Evolutionary conservation across 2,329 filamentous ascomycete genomes (phyloP), one percentile per base, ranked within the genome.

Genomic region (Botrytis fabae): DNA sequence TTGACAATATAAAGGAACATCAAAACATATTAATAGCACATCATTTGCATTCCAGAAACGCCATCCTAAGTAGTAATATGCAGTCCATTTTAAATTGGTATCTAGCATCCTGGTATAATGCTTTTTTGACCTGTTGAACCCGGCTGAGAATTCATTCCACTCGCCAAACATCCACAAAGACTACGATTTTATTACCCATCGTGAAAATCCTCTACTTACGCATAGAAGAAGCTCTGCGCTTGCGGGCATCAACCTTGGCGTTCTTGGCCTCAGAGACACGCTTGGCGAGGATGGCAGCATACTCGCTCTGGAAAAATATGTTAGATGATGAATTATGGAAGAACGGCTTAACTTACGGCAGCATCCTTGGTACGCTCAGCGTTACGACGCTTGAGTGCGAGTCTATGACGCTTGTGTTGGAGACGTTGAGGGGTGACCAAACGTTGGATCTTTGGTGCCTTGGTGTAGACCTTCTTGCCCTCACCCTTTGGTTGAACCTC

Each of bases 381-480:
- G 84, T 94, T 93, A 86, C 96, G 95, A 86, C 95, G 94, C 94
- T 99, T 99, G 88, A 99, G 92, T 83, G 96, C 95, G 83, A 97
- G 88, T 82, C 95, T 91, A 90, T 98, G 96, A 83, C 96, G 94
- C 93, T 98, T 99, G 93, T 97, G 96, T 91, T 99, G 96, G 84
- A 99, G 94, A 86, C 96, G 96, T 89, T 98, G 96, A 85, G 96
- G 96, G 83, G 96, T 99, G 82, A 99, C 94, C 82, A 99, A 94
- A 85, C 96, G 94, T 92, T 99, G 96, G 88, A 99, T 99, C 91
- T 95, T 97, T 86, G 96, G 96, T 82, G 96, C 96, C 93, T 99
- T 99, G 92, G 95, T 98, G 92, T 98, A 98, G 82, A 95, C 87
- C 88, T 93, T 92, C 89, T 96, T 97, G 87, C 94, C 95, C 90